A percentile compares a stretch with the other conserved stretches of the same genome.
Conservation (phyloP, 192 early-diverging fungal genomes). For the Chytriomyces sp. region DNA sequence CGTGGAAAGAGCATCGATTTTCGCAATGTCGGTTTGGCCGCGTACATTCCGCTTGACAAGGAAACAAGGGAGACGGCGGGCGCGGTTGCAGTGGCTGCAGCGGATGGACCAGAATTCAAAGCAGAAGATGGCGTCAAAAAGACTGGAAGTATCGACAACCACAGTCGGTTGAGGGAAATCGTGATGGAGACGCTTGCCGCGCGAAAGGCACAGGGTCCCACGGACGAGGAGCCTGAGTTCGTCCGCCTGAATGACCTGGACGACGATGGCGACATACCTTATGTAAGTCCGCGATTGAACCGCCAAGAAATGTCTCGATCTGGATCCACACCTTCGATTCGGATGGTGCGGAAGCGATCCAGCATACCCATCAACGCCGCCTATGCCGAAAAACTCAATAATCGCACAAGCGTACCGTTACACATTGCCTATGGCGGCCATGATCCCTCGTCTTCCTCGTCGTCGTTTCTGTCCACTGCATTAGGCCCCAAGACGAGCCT, state of each 20-base stretch:
- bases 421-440: background rate
- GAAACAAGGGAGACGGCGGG: too few relatives aligned
- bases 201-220: too few relatives aligned
- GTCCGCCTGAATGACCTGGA: conserved; percentile 1
- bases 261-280: background rate
- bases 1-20: conserved; percentile 13
- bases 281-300: background rate
- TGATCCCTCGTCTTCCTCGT: background rate
- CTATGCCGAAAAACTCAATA: background rate
- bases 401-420: background rate
- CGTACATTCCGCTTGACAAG: background rate
- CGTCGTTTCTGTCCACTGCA: background rate
- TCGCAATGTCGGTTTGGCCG: background rate
- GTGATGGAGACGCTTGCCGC: background rate
- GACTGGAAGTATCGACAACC: background rate
- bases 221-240: background rate
- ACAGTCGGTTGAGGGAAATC: conserved; percentile 3
- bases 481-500: background rate
- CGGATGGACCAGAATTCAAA: background rate
- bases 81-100: background rate
- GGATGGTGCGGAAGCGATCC: background rate
- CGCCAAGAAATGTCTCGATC: background rate
- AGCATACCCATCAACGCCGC: background rate
- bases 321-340: conserved; percentile 11
- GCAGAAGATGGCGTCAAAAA: background rate